Percentiles rank a stretch among this genome's conserved stretches.
These are phyloP conservation scores for Blastomyces emzantsi DNA, from an alignment of 2,329 filamentous ascomycete species.

Conservation along the genomic window DNA sequence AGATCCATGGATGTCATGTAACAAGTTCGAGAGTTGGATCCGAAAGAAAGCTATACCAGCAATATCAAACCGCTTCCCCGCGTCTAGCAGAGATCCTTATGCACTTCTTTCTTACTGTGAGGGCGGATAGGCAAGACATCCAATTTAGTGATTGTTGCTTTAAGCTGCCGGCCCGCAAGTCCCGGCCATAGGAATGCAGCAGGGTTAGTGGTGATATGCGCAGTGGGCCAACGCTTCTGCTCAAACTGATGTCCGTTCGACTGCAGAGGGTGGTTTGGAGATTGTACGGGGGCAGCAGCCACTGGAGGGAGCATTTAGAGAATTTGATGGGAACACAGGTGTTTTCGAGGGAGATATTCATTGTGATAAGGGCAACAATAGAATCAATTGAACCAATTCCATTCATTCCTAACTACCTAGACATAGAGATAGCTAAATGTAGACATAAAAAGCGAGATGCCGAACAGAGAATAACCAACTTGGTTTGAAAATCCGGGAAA, in stretches of 20 bases:
- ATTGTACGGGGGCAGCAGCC: too few relatives aligned
- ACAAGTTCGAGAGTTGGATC: neutral
- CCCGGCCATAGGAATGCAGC: neutral
- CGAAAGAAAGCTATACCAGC: neutral
- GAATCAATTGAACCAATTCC: neutral
- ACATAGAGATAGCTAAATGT: neutral
- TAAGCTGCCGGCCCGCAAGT: neutral
- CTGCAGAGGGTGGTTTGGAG: too few relatives aligned
- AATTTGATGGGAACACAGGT: too few relatives aligned
- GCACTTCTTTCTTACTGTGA: neutral
- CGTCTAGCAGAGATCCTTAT: neutral
- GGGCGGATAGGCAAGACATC: neutral
- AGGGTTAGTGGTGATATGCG: too few relatives aligned
- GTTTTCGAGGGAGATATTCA: neutral
- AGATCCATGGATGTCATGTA: neutral
- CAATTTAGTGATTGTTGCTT: neutral
- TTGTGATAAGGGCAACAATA: neutral
- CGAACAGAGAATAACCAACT: neutral
- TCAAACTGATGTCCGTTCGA: too few relatives aligned
- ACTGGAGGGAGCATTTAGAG: too few relatives aligned
- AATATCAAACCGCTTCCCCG: neutral
- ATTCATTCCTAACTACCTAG: neutral
- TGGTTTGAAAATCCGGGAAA: neutral
- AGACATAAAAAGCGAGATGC: neutral
- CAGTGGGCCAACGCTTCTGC: too few relatives aligned